A percentile compares a stretch with the other conserved stretches of the same genome.
Evolutionary conservation across 2,329 filamentous ascomycete genomes (phyloP).

Genomic region (Aspergillus oerlinghausenensis): DNA sequence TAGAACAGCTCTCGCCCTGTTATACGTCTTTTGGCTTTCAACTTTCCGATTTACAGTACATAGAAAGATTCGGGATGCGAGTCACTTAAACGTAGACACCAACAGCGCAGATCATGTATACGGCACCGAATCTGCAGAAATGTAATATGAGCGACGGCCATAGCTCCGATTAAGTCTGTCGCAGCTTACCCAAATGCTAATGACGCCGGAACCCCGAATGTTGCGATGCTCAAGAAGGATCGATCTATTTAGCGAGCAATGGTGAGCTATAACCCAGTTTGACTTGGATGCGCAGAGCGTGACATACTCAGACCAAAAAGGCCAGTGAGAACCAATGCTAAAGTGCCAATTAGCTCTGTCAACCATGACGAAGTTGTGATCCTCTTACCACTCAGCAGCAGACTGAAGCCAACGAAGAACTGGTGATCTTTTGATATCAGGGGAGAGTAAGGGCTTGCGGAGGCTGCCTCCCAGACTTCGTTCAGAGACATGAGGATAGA

Average conservation of each 20-base stretch:
- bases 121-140: constrained; percentile 71
- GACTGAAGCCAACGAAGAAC: constrained; percentile 71
- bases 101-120: constrained; percentile 98
- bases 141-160: constrained; percentile 7
- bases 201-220: constrained; percentile 81
- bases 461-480: constrained; percentile 90
- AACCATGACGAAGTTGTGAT: not conserved
- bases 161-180: constrained; percentile 14
- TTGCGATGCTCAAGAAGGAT: constrained; percentile 68
- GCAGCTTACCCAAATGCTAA: constrained; percentile 76
- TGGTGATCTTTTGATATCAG: constrained; percentile 76
- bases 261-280: not conserved
- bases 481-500: constrained; percentile 59
- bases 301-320: constrained; percentile 82
- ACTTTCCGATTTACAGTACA: constrained; percentile 35
- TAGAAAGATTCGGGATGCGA: constrained; percentile 22
- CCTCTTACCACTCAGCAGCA: constrained; percentile 61
- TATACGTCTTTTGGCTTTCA: constrained; percentile 15
- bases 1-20: constrained; percentile 19
- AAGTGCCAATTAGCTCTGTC: constrained; percentile 9
- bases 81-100: constrained; percentile 84
- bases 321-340: constrained; percentile 65
- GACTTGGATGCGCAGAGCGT: too few relatives aligned
- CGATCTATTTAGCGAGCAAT: constrained; percentile 57
- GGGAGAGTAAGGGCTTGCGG: constrained; percentile 78